phyloP scores from a whole-genome alignment of 768 basidiomycete genomes.

The Trichaptum fuscoviolaceum region DNA sequence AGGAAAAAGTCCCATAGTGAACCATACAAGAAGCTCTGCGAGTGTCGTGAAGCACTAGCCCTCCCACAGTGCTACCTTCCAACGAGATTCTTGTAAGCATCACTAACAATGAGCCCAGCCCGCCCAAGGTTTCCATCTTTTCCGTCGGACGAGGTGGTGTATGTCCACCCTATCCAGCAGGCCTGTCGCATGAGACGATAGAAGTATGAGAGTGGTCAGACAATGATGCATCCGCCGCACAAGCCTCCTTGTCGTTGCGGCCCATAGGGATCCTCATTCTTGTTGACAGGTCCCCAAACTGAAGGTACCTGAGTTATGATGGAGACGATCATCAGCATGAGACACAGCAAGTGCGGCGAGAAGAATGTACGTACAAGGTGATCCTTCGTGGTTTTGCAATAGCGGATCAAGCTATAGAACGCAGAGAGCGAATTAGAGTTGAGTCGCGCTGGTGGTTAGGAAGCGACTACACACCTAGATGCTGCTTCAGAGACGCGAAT shows the following conservation, averaged over 20 bases:
- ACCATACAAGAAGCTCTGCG: background rate
- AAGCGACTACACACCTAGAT: constrained; percentile 42
- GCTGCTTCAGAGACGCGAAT: constrained; percentile 71
- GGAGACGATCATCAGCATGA: background rate
- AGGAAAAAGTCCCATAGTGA: background rate
- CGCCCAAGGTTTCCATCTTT: background rate
- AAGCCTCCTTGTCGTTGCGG: constrained; percentile 51
- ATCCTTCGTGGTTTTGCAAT: constrained; percentile 70
- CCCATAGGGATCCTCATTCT: constrained; percentile 89
- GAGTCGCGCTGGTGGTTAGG: background rate
- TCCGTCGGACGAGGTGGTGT: background rate
- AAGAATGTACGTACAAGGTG: constrained; percentile 43
- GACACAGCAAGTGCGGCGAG: constrained; percentile 5
- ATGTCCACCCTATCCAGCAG: background rate
- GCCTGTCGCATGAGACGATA: background rate
- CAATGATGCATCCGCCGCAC: constrained; percentile 34
- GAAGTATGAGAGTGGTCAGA: background rate
- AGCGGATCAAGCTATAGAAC: constrained; percentile 55
- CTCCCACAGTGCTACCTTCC: background rate
- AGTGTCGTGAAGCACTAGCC: background rate
- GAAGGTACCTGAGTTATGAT: constrained; percentile 66
- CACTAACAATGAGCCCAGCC: background rate
- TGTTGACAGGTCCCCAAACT: constrained; percentile 94
- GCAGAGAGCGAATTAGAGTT: constrained; percentile 7
- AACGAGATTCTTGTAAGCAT: background rate